Conservation (phyloP, 1,139 yeast species). For the Blastobotrys capitulatus region DNA sequence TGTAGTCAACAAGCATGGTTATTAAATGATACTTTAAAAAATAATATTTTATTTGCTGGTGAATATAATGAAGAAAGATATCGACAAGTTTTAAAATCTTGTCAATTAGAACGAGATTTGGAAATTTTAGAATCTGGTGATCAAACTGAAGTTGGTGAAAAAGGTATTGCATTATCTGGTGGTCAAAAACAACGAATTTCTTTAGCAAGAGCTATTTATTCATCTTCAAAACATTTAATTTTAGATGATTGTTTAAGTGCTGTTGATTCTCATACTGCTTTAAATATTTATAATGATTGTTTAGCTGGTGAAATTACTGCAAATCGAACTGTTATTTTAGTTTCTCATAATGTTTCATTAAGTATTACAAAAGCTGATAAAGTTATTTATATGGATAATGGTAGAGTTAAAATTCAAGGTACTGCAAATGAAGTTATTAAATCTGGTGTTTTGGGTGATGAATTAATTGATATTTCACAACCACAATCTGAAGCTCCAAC, state of each 20-base stretch:
- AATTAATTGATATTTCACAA: slow-evolving; percentile 65
- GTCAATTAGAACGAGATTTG: slow-evolving; percentile 66
- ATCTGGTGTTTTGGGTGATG: slow-evolving; percentile 71
- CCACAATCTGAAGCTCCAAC: slow-evolving; percentile 56
- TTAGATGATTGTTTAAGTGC: slow-evolving; percentile 95
- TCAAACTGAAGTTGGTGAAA: slow-evolving; percentile 85
- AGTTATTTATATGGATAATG: slow-evolving; percentile 79
- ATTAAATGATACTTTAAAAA: slow-evolving; percentile 78
- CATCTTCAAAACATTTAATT: slow-evolving; percentile 71
- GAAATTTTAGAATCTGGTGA: slow-evolving; percentile 62
- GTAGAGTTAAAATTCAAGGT: slow-evolving; percentile 73
- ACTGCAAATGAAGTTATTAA: slow-evolving; percentile 66
- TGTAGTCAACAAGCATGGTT: slow-evolving; percentile 97
- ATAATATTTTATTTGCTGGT: slow-evolving; percentile 74
- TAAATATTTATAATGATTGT: slow-evolving; percentile 86
- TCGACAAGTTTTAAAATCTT: slow-evolving; percentile 68
- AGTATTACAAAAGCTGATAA: slow-evolving; percentile 76
- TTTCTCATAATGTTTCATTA: slow-evolving; percentile 89
- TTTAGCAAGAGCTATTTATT: slow-evolving; percentile 88
- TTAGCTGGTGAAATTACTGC: slow-evolving; percentile 81
- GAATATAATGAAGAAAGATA: slow-evolving; percentile 72
- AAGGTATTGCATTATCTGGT: slow-evolving; percentile 93
- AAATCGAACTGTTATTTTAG: slow-evolving; percentile 81
- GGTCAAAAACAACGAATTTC: slow-evolving; percentile 98
- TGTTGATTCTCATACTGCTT: slow-evolving; percentile 93